phyloP scores from a whole-genome alignment of 306 rosid species.

The Fragaria nilgerrensis region DNA sequence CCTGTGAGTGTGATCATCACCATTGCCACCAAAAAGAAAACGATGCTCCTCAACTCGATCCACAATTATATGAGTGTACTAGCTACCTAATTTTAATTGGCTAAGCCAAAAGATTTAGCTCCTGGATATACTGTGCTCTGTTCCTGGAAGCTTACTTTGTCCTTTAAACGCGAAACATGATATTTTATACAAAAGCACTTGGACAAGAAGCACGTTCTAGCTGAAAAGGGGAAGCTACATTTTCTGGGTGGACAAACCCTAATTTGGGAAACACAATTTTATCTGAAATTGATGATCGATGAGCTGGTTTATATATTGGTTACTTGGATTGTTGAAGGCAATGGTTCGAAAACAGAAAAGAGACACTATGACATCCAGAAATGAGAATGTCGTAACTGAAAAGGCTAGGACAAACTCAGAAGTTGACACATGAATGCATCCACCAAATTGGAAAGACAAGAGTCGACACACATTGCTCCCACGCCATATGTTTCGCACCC shows the following conservation, averaged over 20 bases:
- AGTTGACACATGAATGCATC: background rate
- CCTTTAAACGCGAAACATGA: background rate
- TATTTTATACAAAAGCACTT: background rate
- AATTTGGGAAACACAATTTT: conserved; percentile 43
- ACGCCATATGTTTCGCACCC: background rate
- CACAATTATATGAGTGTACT: background rate
- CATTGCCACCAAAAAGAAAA: conserved; percentile 15
- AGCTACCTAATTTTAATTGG: background rate
- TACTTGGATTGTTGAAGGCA: conserved; percentile 1
- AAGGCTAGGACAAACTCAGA: background rate
- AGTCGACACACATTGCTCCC: background rate
- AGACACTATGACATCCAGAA: background rate
- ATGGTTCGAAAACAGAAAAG: conserved; percentile 13
- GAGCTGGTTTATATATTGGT: background rate
- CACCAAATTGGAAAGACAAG: background rate
- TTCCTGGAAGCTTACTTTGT: background rate
- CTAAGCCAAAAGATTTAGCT: background rate
- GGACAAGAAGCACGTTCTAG: conserved; percentile 4
- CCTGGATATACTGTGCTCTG: background rate
- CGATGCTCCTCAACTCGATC: background rate
- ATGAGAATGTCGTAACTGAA: background rate
- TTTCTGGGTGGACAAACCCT: background rate
- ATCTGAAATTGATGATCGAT: conserved; percentile 30
- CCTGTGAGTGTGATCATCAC: conserved; percentile 32
- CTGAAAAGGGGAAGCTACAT: background rate